A percentile compares a stretch with the other conserved stretches of the same genome.
These are phyloP conservation scores for Seminavis robusta DNA, from an alignment of 108 stramenopile genomes.

Conservation along the genomic window DNA sequence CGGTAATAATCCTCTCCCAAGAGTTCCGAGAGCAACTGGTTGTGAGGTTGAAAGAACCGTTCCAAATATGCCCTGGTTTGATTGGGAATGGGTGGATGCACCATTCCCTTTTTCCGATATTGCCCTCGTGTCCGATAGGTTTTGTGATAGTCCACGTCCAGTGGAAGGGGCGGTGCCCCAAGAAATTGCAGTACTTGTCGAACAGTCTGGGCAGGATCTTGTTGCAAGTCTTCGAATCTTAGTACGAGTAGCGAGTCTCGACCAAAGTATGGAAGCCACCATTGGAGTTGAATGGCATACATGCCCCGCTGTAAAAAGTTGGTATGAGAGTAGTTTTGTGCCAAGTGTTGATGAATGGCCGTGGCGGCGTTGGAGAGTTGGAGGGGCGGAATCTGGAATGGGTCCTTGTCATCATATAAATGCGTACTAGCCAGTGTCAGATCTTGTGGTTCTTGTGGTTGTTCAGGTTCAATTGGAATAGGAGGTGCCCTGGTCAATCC, in stretches of 20 bases:
- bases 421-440: background rate
- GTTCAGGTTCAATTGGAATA: background rate
- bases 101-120: no score
- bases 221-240: slow-evolving; percentile 68
- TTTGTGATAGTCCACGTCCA: no score
- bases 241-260: no score
- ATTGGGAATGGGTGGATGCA: no score
- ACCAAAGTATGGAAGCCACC: slow-evolving; percentile 36
- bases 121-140: no score
- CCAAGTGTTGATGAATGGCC: no score
- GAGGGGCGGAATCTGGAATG: background rate
- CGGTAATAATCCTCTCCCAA: background rate
- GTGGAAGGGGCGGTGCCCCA: background rate
- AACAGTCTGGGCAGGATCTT: slow-evolving; percentile 4
- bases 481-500: background rate
- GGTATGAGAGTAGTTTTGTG: no score
- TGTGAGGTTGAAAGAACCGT: background rate
- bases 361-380: no score
- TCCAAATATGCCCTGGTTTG: background rate
- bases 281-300: slow-evolving; percentile 24
- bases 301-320: slow-evolving; percentile 35
- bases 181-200: slow-evolving; percentile 13
- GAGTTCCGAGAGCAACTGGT: background rate
- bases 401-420: background rate
- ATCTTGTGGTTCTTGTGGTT: background rate